phyloP scores from a whole-genome alignment of 495 filamentous ascomycete species.

The Talaromyces borbonicus region DNA sequence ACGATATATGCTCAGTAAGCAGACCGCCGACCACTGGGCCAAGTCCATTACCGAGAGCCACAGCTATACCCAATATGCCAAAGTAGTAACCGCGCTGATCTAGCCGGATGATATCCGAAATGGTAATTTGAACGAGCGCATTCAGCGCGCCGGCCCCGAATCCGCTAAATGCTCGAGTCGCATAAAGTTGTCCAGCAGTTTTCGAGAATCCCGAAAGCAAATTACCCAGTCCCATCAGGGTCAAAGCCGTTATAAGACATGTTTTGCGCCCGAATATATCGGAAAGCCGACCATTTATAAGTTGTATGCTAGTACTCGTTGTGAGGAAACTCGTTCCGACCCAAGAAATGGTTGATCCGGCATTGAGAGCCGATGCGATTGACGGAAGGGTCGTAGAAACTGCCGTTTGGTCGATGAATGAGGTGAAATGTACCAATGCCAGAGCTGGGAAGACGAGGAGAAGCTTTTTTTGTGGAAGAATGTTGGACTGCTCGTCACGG shows the following conservation, averaged over 20 bases:
- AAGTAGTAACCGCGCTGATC: slow-evolving; percentile 50
- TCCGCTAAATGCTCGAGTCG: slow-evolving; percentile 11
- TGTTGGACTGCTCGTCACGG: not conserved
- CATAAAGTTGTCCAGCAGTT: slow-evolving; percentile 14
- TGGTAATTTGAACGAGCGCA: slow-evolving; percentile 36
- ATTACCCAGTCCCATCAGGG: slow-evolving; percentile 14
- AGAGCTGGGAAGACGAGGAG: slow-evolving; percentile 18
- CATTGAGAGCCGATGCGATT: slow-evolving; percentile 19
- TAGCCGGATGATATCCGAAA: slow-evolving; percentile 41
- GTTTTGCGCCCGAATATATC: slow-evolving; percentile 29
- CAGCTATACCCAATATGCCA: slow-evolving; percentile 45
- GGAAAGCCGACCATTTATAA: slow-evolving; percentile 22
- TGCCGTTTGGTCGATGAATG: slow-evolving; percentile 23
- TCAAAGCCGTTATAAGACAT: slow-evolving; percentile 15
- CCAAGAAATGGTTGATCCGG: slow-evolving; percentile 21
- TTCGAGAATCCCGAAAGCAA: slow-evolving; percentile 15
- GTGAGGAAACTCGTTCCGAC: slow-evolving; percentile 19
- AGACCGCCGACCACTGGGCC: slow-evolving; percentile 47
- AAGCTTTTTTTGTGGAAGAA: slow-evolving; percentile 13
- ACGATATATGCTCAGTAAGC: slow-evolving; percentile 34
- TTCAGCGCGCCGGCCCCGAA: slow-evolving; percentile 13
- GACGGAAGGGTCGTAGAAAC: slow-evolving; percentile 24
- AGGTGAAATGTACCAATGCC: slow-evolving; percentile 17
- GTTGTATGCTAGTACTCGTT: slow-evolving; percentile 21
- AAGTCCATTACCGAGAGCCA: slow-evolving; percentile 44